Conservation (phyloP, 2,329 filamentous ascomycete genomes). For the Colletotrichum phormii region DNA sequence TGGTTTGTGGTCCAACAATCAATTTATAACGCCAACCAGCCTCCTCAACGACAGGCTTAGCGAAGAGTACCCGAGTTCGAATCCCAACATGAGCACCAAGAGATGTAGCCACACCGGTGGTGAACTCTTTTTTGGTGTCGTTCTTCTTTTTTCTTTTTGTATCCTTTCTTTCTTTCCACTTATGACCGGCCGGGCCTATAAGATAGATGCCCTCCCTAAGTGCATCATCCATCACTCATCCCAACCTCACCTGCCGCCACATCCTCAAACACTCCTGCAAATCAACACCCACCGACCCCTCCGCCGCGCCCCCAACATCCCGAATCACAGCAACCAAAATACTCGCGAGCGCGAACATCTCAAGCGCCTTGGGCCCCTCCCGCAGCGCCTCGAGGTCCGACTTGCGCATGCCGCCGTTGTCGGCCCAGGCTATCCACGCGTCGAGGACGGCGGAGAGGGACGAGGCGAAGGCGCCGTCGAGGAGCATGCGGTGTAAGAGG, state of each 20-base stretch:
- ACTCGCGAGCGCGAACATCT: constrained; percentile 60
- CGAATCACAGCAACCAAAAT: constrained; percentile 61
- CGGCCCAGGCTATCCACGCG: constrained; percentile 65
- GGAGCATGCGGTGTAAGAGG: constrained; percentile 64
- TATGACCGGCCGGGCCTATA: too few species aligned
- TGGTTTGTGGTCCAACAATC: too few species aligned
- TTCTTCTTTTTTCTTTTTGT: too few species aligned
- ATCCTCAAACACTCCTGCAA: constrained; percentile 66
- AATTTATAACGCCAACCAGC: too few species aligned
- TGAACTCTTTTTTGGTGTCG: too few species aligned
- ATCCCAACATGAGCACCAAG: too few species aligned
- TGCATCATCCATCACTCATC: constrained; percentile 44
- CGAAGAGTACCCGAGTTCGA: too few species aligned
- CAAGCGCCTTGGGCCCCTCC: constrained; percentile 55
- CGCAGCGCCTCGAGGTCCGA: constrained; percentile 53
- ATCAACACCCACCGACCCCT: constrained; percentile 62
- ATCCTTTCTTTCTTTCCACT: too few species aligned
- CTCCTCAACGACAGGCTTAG: too few species aligned
- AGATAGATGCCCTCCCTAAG: neutral
- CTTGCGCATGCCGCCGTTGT: constrained; percentile 64
- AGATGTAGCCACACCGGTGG: too few species aligned
- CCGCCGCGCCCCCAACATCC: constrained; percentile 56
- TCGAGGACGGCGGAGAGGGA: constrained; percentile 55
- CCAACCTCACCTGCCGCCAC: constrained; percentile 65
- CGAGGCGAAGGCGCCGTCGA: constrained; percentile 56